Evolutionary conservation across 805 yeast species (phyloP).

Genomic region (Pichia eremophila): DNA sequence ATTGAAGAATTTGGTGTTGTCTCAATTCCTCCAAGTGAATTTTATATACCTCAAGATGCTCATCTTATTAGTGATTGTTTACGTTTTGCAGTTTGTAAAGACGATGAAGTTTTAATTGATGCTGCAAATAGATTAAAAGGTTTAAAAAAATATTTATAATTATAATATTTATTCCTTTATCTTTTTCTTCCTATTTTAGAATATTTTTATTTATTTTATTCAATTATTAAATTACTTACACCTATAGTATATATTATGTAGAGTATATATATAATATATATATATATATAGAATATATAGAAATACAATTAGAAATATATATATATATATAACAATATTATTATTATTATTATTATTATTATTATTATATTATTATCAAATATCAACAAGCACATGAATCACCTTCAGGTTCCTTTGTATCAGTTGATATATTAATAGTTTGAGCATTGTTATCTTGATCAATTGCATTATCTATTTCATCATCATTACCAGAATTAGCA

Average conservation of each 20-base stretch:
- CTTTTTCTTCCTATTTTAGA: too few species aligned
- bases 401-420: constrained; percentile 24
- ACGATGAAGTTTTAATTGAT: constrained; percentile 65
- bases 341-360: background rate
- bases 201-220: too few species aligned
- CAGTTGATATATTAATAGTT: constrained; percentile 35
- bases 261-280: too few species aligned
- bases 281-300: too few species aligned
- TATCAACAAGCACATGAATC: background rate
- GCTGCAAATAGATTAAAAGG: constrained; percentile 71
- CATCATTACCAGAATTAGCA: constrained; percentile 26
- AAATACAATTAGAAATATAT: background rate
- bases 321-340: background rate
- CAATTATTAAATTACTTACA: too few species aligned
- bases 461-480: constrained; percentile 12
- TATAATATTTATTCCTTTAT: background rate
- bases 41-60: constrained; percentile 53
- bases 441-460: constrained; percentile 18
- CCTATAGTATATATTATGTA: too few species aligned
- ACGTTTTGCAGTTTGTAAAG: constrained; percentile 95
- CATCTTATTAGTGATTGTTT: constrained; percentile 40
- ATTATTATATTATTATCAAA: constrained; percentile 11
- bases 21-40: constrained; percentile 96
- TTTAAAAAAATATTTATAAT: constrained; percentile 51
- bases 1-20: constrained; percentile 90